Evolutionary conservation across 768 basidiomycete genomes (phyloP).

Genomic region (Hortiboletus flavorubellus): DNA sequence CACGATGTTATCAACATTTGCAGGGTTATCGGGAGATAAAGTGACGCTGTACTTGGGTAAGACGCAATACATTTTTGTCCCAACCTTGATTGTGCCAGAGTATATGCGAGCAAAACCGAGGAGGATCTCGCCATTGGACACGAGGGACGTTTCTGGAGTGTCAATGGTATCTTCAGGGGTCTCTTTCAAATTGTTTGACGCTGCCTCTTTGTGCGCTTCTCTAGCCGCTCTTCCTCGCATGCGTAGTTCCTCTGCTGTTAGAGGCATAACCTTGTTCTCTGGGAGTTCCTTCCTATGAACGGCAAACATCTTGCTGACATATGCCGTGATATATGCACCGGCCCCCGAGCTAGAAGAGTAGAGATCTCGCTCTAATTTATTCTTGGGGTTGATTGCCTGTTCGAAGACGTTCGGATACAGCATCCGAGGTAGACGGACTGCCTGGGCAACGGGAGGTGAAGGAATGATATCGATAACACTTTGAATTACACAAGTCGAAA

Average conservation of each 20-base stretch:
- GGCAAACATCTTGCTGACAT: slow-evolving; percentile 99
- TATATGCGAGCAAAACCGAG: slow-evolving; percentile 95
- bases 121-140: slow-evolving; percentile 53
- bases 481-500: slow-evolving; percentile 92
- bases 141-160: not conserved
- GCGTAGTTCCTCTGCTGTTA: slow-evolving; percentile 85
- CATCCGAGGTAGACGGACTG: slow-evolving; percentile 84
- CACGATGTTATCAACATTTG: slow-evolving; percentile 63
- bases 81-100: slow-evolving; percentile 74
- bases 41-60: slow-evolving; percentile 82
- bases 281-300: slow-evolving; percentile 79
- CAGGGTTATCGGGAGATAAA: slow-evolving; percentile 59
- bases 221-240: slow-evolving; percentile 55
- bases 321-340: slow-evolving; percentile 68
- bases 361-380: slow-evolving; percentile 80
- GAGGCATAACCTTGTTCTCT: slow-evolving; percentile 71
- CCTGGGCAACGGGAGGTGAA: slow-evolving; percentile 78
- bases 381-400: slow-evolving; percentile 56
- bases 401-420: slow-evolving; percentile 78
- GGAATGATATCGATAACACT: slow-evolving; percentile 92
- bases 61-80: slow-evolving; percentile 64
- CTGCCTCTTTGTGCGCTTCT: slow-evolving; percentile 36
- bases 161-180: not conserved
- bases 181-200: slow-evolving; percentile 22
- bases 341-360: slow-evolving; percentile 63